phyloP scores from a whole-genome alignment of 495 filamentous ascomycete genomes.

The Staphylotrichum longicolle region DNA sequence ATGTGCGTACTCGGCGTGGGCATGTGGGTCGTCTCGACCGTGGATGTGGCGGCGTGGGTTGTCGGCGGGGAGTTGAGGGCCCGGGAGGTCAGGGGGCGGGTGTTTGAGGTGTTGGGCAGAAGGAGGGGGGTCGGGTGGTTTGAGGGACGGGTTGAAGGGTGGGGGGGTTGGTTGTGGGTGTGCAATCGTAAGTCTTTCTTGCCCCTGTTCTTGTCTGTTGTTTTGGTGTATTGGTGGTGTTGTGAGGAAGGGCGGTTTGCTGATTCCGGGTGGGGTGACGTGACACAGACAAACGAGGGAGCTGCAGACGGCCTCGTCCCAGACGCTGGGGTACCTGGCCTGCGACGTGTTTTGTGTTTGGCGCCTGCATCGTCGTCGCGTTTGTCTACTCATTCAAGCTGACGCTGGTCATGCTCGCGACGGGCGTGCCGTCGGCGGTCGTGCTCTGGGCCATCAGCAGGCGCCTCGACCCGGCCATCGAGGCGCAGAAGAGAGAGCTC shows the following conservation, averaged over 20 bases:
- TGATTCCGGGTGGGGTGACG: neutral
- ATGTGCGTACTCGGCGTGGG: constrained; percentile 59
- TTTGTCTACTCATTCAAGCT: constrained; percentile 81
- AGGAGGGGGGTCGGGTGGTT: constrained; percentile 79
- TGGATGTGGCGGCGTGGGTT: constrained; percentile 67
- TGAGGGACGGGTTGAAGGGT: constrained; percentile 67
- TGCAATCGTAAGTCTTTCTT: constrained; percentile 64
- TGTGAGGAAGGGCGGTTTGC: neutral
- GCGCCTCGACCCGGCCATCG: constrained; percentile 62
- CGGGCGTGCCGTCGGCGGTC: constrained; percentile 64
- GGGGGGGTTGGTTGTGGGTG: constrained; percentile 62
- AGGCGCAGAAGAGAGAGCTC: constrained; percentile 66
- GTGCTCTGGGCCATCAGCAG: constrained; percentile 58
- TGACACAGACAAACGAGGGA: constrained; percentile 70
- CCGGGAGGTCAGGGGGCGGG: constrained; percentile 54
- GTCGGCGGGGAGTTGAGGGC: constrained; percentile 80
- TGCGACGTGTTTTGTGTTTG: constrained; percentile 59
- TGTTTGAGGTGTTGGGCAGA: constrained; percentile 66
- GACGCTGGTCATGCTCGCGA: constrained; percentile 75
- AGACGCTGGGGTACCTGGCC: constrained; percentile 68
- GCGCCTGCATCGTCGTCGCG: constrained; percentile 65
- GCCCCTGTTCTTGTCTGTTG: neutral
- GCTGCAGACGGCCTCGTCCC: constrained; percentile 74
- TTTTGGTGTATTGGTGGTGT: neutral
- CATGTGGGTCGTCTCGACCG: constrained; percentile 63